A percentile compares a stretch with the other conserved stretches of the same genome.
These are phyloP conservation scores for Amanita fuliginea DNA, from an alignment of 768 basidiomycete species.

Conservation along the genomic window DNA sequence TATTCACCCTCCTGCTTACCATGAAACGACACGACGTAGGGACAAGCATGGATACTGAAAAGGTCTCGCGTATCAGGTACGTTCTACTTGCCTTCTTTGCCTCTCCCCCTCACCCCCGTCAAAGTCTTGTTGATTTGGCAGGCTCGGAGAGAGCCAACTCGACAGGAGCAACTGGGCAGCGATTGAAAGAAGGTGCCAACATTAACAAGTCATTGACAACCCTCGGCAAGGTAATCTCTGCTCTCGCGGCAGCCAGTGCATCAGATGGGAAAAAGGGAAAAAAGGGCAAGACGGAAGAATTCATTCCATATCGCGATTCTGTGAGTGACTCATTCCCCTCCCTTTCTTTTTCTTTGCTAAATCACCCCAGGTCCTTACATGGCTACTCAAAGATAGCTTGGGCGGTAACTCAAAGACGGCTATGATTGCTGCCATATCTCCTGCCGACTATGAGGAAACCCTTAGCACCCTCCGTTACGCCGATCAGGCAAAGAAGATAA, in stretches of 20 bases:
- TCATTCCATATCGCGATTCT: conserved; percentile 96
- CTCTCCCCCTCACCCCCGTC: conserved; percentile 6
- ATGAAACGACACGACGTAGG: conserved; percentile 81
- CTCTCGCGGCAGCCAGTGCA: conserved; percentile 67
- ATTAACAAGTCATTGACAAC: conserved; percentile 99
- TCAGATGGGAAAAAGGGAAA: conserved; percentile 70
- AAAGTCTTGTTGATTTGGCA: conserved; percentile 87
- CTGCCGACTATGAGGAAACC: conserved; percentile 98
- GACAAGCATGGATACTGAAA: conserved; percentile 90
- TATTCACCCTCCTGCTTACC: conserved; percentile 90
- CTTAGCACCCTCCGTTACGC: conserved; percentile 95
- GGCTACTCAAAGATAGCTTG: conserved; percentile 95
- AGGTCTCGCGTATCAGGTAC: conserved; percentile 94
- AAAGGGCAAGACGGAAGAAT: conserved; percentile 85
- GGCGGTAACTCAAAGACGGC: conserved; percentile 98
- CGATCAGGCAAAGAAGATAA: conserved; percentile 99
- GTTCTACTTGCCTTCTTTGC: neutral
- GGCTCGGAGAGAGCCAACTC: conserved; percentile 97
- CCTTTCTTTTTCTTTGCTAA: neutral
- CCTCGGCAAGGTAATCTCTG: conserved; percentile 93
- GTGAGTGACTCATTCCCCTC: conserved; percentile 32
- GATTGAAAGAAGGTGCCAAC: conserved; percentile 95
- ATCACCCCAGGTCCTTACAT: conserved; percentile 71
- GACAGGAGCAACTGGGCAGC: conserved; percentile 92
- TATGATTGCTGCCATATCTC: conserved; percentile 98